Evolutionary conservation across 306 rosid genomes (phyloP).

Genomic region (Acacia melanoxylon): DNA sequence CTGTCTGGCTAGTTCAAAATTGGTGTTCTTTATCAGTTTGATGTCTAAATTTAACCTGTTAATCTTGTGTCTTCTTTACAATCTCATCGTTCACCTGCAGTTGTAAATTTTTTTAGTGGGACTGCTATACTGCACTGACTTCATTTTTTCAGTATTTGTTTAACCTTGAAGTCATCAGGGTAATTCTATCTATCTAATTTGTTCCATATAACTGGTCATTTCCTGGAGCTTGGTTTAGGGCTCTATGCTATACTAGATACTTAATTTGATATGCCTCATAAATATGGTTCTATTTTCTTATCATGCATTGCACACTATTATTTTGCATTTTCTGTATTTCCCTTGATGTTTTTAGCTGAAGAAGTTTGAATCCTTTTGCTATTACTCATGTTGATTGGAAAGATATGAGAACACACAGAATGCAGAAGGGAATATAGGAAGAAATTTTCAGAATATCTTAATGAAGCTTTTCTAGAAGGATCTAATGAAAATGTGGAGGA

Average conservation of each 20-base stretch:
- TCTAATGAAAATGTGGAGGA: neutral
- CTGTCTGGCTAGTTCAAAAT: neutral
- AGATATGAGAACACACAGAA: neutral
- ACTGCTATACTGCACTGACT: neutral
- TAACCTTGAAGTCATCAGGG: neutral
- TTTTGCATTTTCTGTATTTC: neutral
- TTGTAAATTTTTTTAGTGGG: neutral
- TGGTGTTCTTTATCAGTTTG: neutral
- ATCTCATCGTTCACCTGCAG: neutral
- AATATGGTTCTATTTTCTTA: neutral
- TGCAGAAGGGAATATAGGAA: neutral
- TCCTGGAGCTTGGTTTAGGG: slow-evolving; percentile 4
- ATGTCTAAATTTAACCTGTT: neutral
- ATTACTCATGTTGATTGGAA: neutral
- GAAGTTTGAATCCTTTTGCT: slow-evolving; percentile 15
- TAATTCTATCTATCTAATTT: neutral
- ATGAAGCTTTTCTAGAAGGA: neutral
- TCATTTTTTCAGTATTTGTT: neutral
- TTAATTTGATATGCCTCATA: neutral
- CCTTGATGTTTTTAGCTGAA: neutral
- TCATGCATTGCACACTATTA: neutral
- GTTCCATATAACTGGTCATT: neutral
- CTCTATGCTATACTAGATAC: neutral
- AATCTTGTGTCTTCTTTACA: neutral
- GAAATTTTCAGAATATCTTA: neutral